Base-by-base conservation (phyloP, 1,284 basidiomycete genomes). In the Volvariella surrecta region DNA sequence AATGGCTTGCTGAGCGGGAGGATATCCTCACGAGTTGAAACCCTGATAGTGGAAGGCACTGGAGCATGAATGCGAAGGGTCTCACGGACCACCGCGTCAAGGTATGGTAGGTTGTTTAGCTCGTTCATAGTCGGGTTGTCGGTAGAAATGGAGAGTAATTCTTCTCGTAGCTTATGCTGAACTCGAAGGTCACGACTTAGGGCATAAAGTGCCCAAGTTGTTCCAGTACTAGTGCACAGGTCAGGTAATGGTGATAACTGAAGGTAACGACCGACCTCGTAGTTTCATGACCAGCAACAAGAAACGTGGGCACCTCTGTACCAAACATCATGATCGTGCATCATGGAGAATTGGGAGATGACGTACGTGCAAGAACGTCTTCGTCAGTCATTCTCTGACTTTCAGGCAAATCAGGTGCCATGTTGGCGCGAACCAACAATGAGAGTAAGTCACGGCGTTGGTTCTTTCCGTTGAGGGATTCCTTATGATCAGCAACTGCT, bases 231-330 rank as follows among this genome's bases (percentile, higher is more conserved):
- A 37, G 32, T 9, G 24, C 17, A 20, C 4, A 4, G n/a, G 10
- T 16, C 34, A 22, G 17, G 18, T 30, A 22, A 17, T 16, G 21
- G 22, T 10, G 3, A 40, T 31, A 16, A 11, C 19, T 10, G 17
- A 7, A 21, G 19, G 10, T 18, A 21, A 22, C 13, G 28, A 30
- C 50, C 3, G 52, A 73, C 73, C 79, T 76, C 0, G 79, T 83
- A 0, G 89, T 91, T 57, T 91, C 88, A 58, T 90, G 84, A 0
- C 89, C 89, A 3, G 80, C 79, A 3, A 76, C 62, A 2, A 84
- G 55, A 59, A 80, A 79, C 0, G 76, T 78, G 1, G 76, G 71
- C 4, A 80, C 62, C 62, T 78, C 76, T 77, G 50, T 18, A 37
- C n/a, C 15, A 21, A 21, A 32, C n/a, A 45, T 42, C 19, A 4